These are phyloP conservation scores for Xylaria castorea DNA, from an alignment of 495 filamentous ascomycete genomes.

Conservation along the genomic window DNA sequence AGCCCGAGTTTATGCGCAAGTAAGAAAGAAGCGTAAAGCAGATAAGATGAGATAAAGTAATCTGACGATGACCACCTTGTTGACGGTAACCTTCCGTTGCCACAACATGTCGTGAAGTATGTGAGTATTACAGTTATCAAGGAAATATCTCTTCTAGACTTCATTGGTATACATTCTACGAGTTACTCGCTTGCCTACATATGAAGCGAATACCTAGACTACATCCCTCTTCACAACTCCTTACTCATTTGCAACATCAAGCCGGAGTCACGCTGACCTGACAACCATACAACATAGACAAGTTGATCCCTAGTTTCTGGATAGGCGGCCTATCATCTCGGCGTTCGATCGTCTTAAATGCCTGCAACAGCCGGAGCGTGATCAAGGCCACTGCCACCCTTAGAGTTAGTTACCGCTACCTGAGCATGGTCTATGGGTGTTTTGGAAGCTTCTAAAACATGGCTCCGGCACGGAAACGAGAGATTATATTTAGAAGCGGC, in stretches of 20 bases:
- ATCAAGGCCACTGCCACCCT: constrained; percentile 51
- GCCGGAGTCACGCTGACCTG: constrained; percentile 42
- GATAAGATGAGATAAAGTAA: background rate
- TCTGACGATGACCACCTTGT: background rate
- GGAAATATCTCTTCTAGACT: background rate
- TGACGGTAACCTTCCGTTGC: background rate
- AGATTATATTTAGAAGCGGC: background rate
- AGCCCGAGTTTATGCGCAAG: too few relatives aligned
- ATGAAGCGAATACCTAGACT: background rate
- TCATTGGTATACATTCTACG: background rate
- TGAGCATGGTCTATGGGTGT: background rate
- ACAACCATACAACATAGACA: constrained; percentile 48
- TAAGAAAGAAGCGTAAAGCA: background rate
- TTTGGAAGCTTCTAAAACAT: background rate
- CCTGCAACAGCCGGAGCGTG: constrained; percentile 64
- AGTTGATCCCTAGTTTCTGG: constrained; percentile 42
- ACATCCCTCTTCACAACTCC: background rate
- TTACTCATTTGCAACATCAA: background rate
- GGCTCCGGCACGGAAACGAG: background rate
- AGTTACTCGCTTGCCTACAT: background rate
- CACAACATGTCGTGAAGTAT: constrained; percentile 14
- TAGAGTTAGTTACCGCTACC: background rate
- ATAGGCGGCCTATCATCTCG: constrained; percentile 49
- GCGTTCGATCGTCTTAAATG: constrained; percentile 61
- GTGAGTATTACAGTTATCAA: constrained; percentile 9